Base-by-base conservation (phyloP, 140 eudicot species). In the Erigeron philadelphicus region DNA sequence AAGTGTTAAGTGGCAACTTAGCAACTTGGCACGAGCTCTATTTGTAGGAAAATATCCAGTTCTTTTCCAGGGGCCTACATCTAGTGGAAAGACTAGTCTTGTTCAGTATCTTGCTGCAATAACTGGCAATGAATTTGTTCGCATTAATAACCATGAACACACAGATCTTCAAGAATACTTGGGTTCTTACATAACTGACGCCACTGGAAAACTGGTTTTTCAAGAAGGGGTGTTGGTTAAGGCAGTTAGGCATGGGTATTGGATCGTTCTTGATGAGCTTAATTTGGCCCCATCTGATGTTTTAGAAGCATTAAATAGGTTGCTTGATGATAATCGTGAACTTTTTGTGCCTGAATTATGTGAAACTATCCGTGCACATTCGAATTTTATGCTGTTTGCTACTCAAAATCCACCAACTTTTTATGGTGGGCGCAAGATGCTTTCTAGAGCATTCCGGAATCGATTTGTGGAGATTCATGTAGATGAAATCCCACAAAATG, bases 271-370 rank as follows among this genome's bases (percentile, higher is more conserved):
- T 23, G 99, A 93, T 67, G 99, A 93, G 81, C 95, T 93, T 60
- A 93, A 93, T 68, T 80, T 93, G 58, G 99, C 99, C 56, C 99
- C 99, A n/a, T 86, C 99, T 62, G 99, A 93, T 79, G 99, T 93
- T 7, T 64, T 93, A 49, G 99, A 93, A 87, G 99, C 99, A 57
- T 66, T 93, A 52, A 93, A 93, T 66, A 77, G 99, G 56, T 78
- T 93, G 83, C 80, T 93, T 50, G 99, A 93, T 82, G 99, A 93
- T 68, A 93, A 93, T 65, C 80, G 99, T 73, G 95, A 93, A 56
- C 99, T 93, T 70, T 93, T 81, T 73, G 87, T 93, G 18, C 96
- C 99, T 31, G 99, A 93, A 69, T 58, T 93, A 65, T 64, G 78
- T 49, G 99, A 93, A 84, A 80, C 85, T 12, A 79, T 93, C 47